Conservation (phyloP, 345 rosid species). For the Turritis glabra region DNA sequence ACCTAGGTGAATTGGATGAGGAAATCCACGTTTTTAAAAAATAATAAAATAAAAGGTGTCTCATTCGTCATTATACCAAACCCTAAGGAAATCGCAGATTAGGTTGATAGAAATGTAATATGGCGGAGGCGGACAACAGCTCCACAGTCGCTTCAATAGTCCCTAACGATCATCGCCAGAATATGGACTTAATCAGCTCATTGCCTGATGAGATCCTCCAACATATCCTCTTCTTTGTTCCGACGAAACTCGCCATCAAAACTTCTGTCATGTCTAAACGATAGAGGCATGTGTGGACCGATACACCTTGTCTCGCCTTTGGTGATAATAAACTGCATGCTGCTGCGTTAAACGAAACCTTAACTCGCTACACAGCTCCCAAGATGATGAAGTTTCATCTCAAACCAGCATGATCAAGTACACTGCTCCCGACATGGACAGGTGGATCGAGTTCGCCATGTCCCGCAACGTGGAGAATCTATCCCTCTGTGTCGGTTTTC, state of each 20-base stretch:
- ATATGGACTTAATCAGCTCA: neutral
- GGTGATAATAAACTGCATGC: neutral
- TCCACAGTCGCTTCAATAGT: no score
- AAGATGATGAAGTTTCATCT: neutral
- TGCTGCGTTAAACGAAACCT: neutral
- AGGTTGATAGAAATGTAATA: no score
- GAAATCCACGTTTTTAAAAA: no score
- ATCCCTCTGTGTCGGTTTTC: no score
- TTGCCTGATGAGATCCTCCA: neutral
- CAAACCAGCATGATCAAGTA: no score
- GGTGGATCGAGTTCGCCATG: neutral
- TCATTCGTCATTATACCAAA: no score
- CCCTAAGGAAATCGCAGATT: no score
- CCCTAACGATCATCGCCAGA: neutral
- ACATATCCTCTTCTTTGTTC: neutral
- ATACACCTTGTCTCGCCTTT: neutral
- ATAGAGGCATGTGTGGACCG: neutral
- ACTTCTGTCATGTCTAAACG: neutral
- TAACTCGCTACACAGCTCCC: neutral
- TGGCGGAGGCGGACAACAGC: no score
- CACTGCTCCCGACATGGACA: neutral
- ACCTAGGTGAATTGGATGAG: no score
- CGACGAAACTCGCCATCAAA: neutral
- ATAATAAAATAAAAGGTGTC: no score
- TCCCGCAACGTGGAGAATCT: neutral